Base-by-base conservation (phyloP, 2,329 filamentous ascomycete genomes). In the Talaromyces sp. region DNA sequence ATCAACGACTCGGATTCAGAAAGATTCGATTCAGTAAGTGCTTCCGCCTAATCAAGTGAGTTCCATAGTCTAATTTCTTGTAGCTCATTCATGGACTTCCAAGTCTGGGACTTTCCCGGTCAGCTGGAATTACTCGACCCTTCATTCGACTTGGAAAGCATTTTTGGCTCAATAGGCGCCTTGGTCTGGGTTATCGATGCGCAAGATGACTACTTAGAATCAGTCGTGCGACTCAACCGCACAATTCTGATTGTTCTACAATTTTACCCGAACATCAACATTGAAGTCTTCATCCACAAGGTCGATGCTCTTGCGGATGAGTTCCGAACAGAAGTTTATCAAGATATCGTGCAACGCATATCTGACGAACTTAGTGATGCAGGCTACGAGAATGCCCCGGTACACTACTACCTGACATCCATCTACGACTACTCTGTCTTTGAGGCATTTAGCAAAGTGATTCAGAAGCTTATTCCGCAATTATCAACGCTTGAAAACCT, bases 361-460 rank as follows among this genome's bases (percentile, higher is more conserved):
- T 92, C 96, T 71, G 95, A 99, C 74, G 95, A 99, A 75, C 86
- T 99, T 35, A 93, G 89, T 11, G 95, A 99, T 74, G 86, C 92
- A 65, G 93, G 93, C 12, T 91, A 96, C 73, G 93, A 96, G 73
- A 96, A 96, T 72, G 91, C 92, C 1, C 91, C 92, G 0, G 91
- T 99, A 66, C 93, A 90, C 64, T 99, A 96, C 78, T 93, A 99
- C 75, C 87, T 96, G 63, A 99, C 95, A 14, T 96, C 90, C 73
- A 99, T 99, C 75, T 99, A 98, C 82, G 95, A 99, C 76, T 93
- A 97, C 78, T 96, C 90, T 70, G 96, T 96, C 72, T 99, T 98
- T 74, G 95, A 99, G 77, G 95, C 95, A 57, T 97, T 99, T 75
- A 93, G 89, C 80, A 97, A 97, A 77, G 93, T 99, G 66, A 96